Conservation (phyloP, 129 eudicot species). For the Oenanthe sinensis region DNA sequence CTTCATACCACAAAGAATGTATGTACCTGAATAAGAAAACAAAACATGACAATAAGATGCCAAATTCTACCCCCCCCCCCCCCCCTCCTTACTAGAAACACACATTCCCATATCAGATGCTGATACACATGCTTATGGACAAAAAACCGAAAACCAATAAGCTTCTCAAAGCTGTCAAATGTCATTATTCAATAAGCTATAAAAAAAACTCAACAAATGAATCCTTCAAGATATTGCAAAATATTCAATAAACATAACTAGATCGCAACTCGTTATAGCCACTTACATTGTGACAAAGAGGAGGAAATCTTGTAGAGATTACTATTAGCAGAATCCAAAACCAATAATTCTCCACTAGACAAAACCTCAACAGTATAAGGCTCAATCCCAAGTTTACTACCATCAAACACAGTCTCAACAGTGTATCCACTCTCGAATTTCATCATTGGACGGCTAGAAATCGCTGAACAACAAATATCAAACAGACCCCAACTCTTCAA, state of each 20-base stretch:
- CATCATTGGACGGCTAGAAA: constrained; percentile 83
- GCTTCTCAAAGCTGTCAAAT: neutral
- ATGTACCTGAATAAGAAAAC: constrained; percentile 1
- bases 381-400: constrained; percentile 96
- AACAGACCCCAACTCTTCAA: constrained; percentile 7
- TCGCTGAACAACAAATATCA: constrained; percentile 37
- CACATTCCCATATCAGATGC: constrained; percentile 2
- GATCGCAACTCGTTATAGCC: neutral
- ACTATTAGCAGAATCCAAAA: constrained; percentile 83
- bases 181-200: neutral
- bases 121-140: constrained; percentile 2
- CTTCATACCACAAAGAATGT: too few relatives aligned
- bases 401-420: constrained; percentile 97
- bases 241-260: neutral
- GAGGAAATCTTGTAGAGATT: constrained; percentile 94
- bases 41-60: neutral
- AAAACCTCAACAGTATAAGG: constrained; percentile 71
- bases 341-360: constrained; percentile 82
- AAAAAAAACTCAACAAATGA: neutral
- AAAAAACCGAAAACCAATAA: constrained; percentile 2
- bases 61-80: neutral
- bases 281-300: constrained; percentile 78
- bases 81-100: neutral
- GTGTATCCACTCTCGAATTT: constrained; percentile 85
- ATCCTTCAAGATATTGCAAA: neutral